A percentile compares a stretch with the other conserved stretches of the same genome.
These are phyloP conservation scores for Rosa multiflora DNA, from an alignment of 306 rosid species.

Conservation along the genomic window DNA sequence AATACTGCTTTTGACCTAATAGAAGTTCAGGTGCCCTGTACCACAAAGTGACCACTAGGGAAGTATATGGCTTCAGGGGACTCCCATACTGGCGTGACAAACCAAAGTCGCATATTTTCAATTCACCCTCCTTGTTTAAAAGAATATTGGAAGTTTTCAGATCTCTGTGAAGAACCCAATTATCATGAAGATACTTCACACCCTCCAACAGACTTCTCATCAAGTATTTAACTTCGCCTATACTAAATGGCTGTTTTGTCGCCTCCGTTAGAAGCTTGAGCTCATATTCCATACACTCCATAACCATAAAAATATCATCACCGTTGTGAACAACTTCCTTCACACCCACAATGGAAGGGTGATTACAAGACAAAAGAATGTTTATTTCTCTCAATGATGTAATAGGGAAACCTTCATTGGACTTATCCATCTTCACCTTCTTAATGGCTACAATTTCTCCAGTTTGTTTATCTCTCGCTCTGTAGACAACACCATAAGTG, in stretches of 20 bases:
- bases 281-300: constrained; percentile 92
- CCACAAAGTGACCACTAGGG: constrained; percentile 91
- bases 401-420: constrained; percentile 71
- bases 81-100: constrained; percentile 91
- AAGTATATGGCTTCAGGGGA: constrained; percentile 79
- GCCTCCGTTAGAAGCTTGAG: constrained; percentile 63
- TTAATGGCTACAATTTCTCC: constrained; percentile 86
- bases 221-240: constrained; percentile 73
- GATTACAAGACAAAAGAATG: constrained; percentile 77
- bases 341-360: constrained; percentile 80
- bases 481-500: constrained; percentile 91
- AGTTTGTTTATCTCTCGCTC: constrained; percentile 77
- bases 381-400: constrained; percentile 90
- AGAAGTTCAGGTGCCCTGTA: constrained; percentile 95
- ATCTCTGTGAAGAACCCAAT: constrained; percentile 95
- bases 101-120: constrained; percentile 95
- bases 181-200: constrained; percentile 82
- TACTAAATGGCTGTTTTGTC: constrained; percentile 68
- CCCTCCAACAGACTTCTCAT: constrained; percentile 79
- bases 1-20: constrained; percentile 70
- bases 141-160: constrained; percentile 90
- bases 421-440: constrained; percentile 92
- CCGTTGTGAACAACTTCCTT: constrained; percentile 84
- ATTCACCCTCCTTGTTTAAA: constrained; percentile 63
- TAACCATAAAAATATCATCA: constrained; percentile 85